Conservation (phyloP, 257 asterid species). For the Solanum sparsipilum region DNA sequence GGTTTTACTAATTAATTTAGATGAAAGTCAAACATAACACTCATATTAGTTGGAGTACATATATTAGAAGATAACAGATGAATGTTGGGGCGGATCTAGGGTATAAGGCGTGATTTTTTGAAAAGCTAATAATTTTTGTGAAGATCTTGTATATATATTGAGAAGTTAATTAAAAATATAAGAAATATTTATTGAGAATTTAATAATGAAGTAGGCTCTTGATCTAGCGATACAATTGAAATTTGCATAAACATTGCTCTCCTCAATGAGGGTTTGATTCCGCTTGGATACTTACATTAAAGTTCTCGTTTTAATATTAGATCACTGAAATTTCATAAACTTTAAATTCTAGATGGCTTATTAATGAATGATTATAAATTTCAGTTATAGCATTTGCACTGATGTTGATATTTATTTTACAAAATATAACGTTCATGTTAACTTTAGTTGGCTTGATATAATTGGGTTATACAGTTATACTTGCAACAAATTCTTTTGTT, state of each 20-base stretch:
- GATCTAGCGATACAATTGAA: background rate
- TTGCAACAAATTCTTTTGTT: background rate
- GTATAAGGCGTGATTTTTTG: too few relatives aligned
- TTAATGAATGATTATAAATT: background rate
- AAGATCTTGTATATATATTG: background rate
- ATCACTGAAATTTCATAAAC: background rate
- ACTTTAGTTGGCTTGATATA: background rate
- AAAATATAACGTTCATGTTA: background rate
- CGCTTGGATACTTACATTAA: background rate
- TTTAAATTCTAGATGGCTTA: too few relatives aligned
- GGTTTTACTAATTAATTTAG: background rate
- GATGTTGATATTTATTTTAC: background rate
- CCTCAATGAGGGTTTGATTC: background rate
- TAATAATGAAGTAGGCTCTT: too few relatives aligned
- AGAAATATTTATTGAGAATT: background rate
- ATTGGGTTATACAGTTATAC: background rate
- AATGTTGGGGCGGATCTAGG: background rate
- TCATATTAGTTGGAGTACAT: background rate
- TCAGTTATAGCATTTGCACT: background rate
- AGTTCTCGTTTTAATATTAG: background rate
- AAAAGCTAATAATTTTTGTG: background rate
- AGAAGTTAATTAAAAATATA: background rate
- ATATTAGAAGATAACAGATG: background rate
- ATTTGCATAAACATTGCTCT: background rate
- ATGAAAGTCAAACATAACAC: background rate